Base-by-base conservation (phyloP, 2,329 filamentous ascomycete genomes). In the Fusarium chuoi region DNA sequence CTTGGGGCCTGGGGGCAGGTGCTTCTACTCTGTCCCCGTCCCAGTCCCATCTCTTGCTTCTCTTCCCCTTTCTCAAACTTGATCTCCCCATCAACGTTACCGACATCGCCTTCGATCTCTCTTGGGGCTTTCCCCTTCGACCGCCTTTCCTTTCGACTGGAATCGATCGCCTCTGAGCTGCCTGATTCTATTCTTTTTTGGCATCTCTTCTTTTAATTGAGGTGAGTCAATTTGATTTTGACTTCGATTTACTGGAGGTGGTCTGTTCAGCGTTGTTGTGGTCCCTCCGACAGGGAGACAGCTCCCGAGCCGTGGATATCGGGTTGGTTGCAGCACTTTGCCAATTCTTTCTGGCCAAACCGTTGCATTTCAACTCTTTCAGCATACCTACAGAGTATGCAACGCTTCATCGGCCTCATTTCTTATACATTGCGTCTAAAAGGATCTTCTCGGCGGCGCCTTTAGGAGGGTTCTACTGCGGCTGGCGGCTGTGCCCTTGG, bases 21-120 rank as follows among this genome's bases (percentile, higher is more conserved):
- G 60, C 42, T 56, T 54, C 59, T 65, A 56, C 51, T 62, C 58
- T 63, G 57, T 73, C 71, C 62, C 62, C 66, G 54, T 66, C 60
- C 62, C 65, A 26, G 62, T 67, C 65, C 51, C 58, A 39, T 61
- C 48, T 64, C 42, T 49, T 68, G 62, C 65, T 68, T 68, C 65
- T 58, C 68, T 75, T 75, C 69, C 75, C 76, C 75, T 71, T 78
- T 78, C 68, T 73, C 49, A 74, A 74, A 70, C 76, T 70, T 70
- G 68, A 65, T 75, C 74, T 73, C 64, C 68, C 65, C 73, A 75
- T 77, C 73, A 73, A 75, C 73, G 68, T 74, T 64, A 69, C 65
- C 65, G 66, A 70, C 62, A 44, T 60, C 65, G 62, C 70, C 65
- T 68, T 74, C 64, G 68, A 59, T 73, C 57, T 65, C 60, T 66